Conservation (phyloP, 2,329 filamentous ascomycete genomes). For the Ilyonectria mors-panacis region DNA sequence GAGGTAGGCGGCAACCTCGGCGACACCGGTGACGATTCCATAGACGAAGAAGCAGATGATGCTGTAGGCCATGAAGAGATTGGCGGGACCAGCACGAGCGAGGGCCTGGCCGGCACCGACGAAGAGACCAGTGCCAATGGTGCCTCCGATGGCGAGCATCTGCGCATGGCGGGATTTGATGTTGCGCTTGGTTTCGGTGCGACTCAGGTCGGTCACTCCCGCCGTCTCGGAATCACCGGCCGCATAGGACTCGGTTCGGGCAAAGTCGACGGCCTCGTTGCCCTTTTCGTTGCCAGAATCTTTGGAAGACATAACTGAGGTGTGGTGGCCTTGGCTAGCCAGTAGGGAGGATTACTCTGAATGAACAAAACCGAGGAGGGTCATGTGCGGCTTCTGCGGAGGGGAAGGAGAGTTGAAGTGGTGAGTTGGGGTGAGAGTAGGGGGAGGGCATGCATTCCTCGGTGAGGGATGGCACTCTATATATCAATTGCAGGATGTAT, state of each 20-base stretch:
- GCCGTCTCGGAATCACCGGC: constrained; percentile 17
- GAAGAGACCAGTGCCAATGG: constrained; percentile 27
- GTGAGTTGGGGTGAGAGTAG: not conserved
- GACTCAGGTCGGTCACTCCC: constrained; percentile 11
- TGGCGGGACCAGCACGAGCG: constrained; percentile 9
- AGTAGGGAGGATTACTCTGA: not conserved
- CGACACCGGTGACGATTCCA: constrained; percentile 22
- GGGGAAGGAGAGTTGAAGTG: not conserved
- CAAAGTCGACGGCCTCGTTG: not conserved
- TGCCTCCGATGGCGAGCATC: constrained; percentile 27
- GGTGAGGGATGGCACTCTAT: constrained; percentile 7
- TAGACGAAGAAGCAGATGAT: constrained; percentile 30
- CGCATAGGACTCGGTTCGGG: constrained; percentile 15
- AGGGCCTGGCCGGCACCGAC: constrained; percentile 28
- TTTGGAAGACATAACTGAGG: constrained; percentile 13
- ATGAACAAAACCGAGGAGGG: not conserved
- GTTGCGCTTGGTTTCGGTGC: constrained; percentile 18
- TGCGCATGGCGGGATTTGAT: constrained; percentile 30
- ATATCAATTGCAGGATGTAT: constrained; percentile 1
- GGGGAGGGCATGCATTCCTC: not conserved
- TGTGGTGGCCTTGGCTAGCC: not conserved
- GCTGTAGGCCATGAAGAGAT: constrained; percentile 24
- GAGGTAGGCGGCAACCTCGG: constrained; percentile 26
- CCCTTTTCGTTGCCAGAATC: constrained; percentile 16
- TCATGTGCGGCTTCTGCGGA: not conserved